Evolutionary conservation across 2,329 filamentous ascomycete species (phyloP).

Genomic region (Aaosphaeria arxii): DNA sequence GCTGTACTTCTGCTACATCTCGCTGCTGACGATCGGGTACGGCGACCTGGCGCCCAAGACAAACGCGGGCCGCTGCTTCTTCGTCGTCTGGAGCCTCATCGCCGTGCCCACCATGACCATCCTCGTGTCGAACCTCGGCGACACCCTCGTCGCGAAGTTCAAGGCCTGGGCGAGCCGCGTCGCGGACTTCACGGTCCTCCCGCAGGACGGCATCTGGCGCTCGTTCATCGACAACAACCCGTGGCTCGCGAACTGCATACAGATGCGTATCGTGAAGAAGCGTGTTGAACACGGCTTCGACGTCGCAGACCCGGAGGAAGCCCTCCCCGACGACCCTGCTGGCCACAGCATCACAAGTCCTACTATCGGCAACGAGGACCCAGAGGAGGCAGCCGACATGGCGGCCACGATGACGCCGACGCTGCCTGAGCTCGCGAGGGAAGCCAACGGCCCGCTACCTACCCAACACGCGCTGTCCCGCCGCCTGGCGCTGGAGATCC

Average conservation of each 20-base stretch:
- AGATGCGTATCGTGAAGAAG: slow-evolving; percentile 35
- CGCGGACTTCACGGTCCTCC: slow-evolving; percentile 65
- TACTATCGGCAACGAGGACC: not conserved
- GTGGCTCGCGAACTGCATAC: slow-evolving; percentile 36
- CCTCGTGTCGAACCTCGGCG: slow-evolving; percentile 59
- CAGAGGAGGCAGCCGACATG: slow-evolving; percentile 2
- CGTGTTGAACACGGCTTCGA: slow-evolving; percentile 49
- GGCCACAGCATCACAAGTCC: not conserved
- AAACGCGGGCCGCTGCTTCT: slow-evolving; percentile 78
- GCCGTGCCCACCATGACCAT: slow-evolving; percentile 87
- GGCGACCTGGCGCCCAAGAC: slow-evolving; percentile 76
- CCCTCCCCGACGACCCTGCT: not conserved
- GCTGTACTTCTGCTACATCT: slow-evolving; percentile 83
- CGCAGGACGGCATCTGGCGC: slow-evolving; percentile 57
- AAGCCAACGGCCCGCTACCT: slow-evolving; percentile 37
- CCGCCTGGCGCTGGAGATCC: slow-evolving; percentile 67
- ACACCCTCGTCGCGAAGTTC: slow-evolving; percentile 71
- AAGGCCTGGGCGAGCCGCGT: slow-evolving; percentile 60
- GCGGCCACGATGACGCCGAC: slow-evolving; percentile 12
- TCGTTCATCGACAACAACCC: slow-evolving; percentile 50
- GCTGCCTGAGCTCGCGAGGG: slow-evolving; percentile 45
- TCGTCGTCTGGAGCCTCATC: slow-evolving; percentile 88
- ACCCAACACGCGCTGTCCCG: slow-evolving; percentile 58
- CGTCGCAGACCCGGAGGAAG: slow-evolving; percentile 33
- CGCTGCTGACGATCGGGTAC: slow-evolving; percentile 82